A percentile compares a stretch with the other conserved stretches of the same genome.
Evolutionary conservation across 164 flowering plant genomes (phyloP).

Genomic region (Vitis rupestris): DNA sequence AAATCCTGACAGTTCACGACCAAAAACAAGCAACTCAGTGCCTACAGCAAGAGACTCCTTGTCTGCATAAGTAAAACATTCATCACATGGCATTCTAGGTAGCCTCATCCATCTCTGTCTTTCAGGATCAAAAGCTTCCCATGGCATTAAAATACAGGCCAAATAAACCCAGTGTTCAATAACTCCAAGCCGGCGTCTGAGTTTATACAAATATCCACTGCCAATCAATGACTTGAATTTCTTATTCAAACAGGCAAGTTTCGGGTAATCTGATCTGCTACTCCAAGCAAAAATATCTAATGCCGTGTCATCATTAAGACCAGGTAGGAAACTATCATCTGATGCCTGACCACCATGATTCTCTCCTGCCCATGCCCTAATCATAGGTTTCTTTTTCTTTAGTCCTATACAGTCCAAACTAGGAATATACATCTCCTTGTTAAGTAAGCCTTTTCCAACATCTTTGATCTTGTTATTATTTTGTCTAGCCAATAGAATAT

Average conservation of each 20-base stretch:
- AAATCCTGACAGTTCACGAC: conserved; percentile 19
- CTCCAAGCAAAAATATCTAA: conserved; percentile 29
- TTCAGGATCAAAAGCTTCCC: conserved; percentile 48
- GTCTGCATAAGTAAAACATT: conserved; percentile 35
- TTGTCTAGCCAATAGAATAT: conserved; percentile 8
- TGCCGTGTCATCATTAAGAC: conserved; percentile 41
- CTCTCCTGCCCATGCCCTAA: conserved; percentile 18
- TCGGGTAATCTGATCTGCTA: conserved; percentile 36
- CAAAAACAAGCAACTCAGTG: conserved; percentile 30
- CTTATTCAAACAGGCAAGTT: conserved; percentile 35
- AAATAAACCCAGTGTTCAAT: conserved; percentile 51
- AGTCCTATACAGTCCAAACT: conserved; percentile 10
- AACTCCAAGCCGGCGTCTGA: conserved; percentile 29
- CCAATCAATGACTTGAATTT: conserved; percentile 21
- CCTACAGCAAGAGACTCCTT: conserved; percentile 48
- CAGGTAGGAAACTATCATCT: conserved; percentile 31
- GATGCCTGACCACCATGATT: conserved; percentile 24
- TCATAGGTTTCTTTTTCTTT: conserved; percentile 15
- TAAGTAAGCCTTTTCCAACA: conserved; percentile 5
- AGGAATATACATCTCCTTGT: conserved; percentile 11
- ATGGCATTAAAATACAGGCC: conserved; percentile 25
- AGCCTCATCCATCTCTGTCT: conserved; percentile 39
- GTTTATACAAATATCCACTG: conserved; percentile 27
- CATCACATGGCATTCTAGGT: conserved; percentile 34
- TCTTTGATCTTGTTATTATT: conserved; percentile 12